Evolutionary conservation across 495 filamentous ascomycete genomes (phyloP), one percentile per base, ranked within the genome.

Genomic region (Clavariopsis aquatica): DNA sequence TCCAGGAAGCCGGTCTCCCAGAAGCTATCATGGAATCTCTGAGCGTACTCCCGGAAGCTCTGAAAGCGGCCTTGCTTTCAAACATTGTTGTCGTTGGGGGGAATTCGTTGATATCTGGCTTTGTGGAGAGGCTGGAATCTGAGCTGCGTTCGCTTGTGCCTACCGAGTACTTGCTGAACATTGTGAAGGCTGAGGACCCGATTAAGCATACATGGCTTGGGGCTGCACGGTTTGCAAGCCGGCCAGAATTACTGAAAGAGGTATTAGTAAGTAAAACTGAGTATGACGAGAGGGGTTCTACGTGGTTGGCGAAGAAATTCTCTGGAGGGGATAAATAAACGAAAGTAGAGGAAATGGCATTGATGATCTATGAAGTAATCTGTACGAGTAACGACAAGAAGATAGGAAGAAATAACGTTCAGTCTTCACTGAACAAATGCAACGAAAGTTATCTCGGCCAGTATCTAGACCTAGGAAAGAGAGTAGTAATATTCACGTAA

Each of bases 81-180:
- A 98, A 99, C 68, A 86, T 97, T 29, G 73, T 97, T 15, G 86
- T 96, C 8, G 89, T 96, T 2, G 95, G 94, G 0, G 95, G 94
- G 7, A 98, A 93, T 75, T 78, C 87, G 0, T 78, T 87, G 43
- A 84, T 96, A 22, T 81, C 86, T 5, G 92, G 92, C 0, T 96
- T 97, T 66, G 83, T 92, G 73, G 84, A 90, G 68, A 81, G 95
- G 69, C 73, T 99, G 76, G 80, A 93, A 73, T 83, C 80, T 1
- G 93, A 96, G 68, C 78, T 96, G 19, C 81, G 89, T 38, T 81
- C 87, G 58, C 79, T 91, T 31, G 87, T 89, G 0, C 91, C 93
- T 0, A 80, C 85, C 15, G 89, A 93, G 67, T 94, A 89, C 68
- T 78, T 86, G 29, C 87, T 96, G 6, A 79, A 90, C 43, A 86